These are phyloP conservation scores for Vitis cinerea DNA, from an alignment of 164 flowering plant species.

Conservation along the genomic window DNA sequence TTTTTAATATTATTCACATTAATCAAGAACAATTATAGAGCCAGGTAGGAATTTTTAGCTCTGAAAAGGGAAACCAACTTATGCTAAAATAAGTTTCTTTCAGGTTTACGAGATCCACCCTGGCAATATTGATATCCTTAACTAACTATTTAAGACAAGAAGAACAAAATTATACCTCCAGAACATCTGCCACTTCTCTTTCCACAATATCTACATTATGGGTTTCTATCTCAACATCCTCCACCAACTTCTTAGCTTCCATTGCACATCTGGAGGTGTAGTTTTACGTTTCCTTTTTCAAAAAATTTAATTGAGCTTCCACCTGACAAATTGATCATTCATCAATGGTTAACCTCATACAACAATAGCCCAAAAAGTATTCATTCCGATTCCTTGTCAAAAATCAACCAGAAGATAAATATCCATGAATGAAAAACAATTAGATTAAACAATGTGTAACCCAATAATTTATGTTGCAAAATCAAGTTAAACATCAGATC, in stretches of 20 bases:
- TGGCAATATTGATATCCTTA: not conserved
- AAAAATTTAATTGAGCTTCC: slow-evolving; percentile 45
- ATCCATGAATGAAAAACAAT: not conserved
- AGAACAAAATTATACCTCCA: slow-evolving; percentile 42
- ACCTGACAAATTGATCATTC: slow-evolving; percentile 30
- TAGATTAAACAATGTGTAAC: not conserved
- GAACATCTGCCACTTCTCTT: slow-evolving; percentile 55
- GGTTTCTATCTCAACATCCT: slow-evolving; percentile 46
- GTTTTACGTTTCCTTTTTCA: slow-evolving; percentile 63
- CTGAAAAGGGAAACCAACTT: too few species aligned
- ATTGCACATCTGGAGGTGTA: slow-evolving; percentile 42
- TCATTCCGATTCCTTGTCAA: not conserved
- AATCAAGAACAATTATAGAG: not conserved
- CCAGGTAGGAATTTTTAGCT: not conserved
- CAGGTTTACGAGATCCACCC: not conserved
- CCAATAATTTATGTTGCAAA: too few species aligned
- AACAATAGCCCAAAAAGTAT: not conserved
- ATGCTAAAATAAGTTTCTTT: too few species aligned
- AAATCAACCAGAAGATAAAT: not conserved
- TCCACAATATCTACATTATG: slow-evolving; percentile 42
- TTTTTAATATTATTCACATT: not conserved
- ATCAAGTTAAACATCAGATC: too few species aligned
- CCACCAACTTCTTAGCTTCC: slow-evolving; percentile 48
- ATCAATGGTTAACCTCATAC: not conserved
- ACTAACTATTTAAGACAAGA: not conserved